Percentiles rank a stretch among this genome's conserved stretches.
These are phyloP conservation scores for Mycosphaerella sp. DNA, from an alignment of 2,329 filamentous ascomycete genomes.

Conservation along the genomic window DNA sequence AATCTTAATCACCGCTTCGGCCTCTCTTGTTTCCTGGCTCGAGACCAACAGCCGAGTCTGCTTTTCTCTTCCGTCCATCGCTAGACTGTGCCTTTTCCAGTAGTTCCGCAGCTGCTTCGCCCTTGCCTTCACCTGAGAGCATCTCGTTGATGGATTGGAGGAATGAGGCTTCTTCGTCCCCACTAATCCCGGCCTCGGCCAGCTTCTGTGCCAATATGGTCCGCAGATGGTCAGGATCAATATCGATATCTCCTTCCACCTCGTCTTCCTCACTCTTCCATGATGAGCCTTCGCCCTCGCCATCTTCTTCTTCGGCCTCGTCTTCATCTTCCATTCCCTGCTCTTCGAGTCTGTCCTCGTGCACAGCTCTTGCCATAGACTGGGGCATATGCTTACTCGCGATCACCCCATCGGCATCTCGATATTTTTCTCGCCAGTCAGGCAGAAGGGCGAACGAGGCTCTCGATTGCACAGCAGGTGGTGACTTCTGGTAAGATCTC, in stretches of 20 bases:
- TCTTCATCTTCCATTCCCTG: conserved; percentile 14
- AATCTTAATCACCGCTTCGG: background rate
- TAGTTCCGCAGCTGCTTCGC: conserved; percentile 40
- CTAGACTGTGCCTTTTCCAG: conserved; percentile 22
- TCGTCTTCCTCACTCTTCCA: conserved; percentile 5
- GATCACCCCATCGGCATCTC: conserved; percentile 22
- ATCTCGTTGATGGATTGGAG: conserved; percentile 42
- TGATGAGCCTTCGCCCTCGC: conserved; percentile 6
- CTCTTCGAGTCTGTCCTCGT: conserved; percentile 25
- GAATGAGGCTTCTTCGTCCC: conserved; percentile 40
- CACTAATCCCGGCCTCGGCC: conserved; percentile 31
- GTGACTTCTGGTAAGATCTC: conserved; percentile 2
- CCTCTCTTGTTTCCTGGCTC: conserved; percentile 4
- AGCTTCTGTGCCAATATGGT: conserved; percentile 30
- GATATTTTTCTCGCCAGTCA: conserved; percentile 42
- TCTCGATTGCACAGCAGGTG: conserved; percentile 25
- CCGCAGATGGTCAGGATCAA: conserved; percentile 39
- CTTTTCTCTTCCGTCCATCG: conserved; percentile 3
- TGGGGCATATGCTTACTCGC: conserved; percentile 26
- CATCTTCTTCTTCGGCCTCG: conserved; percentile 13
- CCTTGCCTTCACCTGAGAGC: conserved; percentile 37
- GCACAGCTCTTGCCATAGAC: conserved; percentile 29
- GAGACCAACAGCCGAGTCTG: conserved; percentile 3
- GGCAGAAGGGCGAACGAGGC: conserved; percentile 38
- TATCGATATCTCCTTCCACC: conserved; percentile 17